Evolutionary conservation across 2,329 filamentous ascomycete genomes (phyloP).

Genomic region (Cercospora citrullina): DNA sequence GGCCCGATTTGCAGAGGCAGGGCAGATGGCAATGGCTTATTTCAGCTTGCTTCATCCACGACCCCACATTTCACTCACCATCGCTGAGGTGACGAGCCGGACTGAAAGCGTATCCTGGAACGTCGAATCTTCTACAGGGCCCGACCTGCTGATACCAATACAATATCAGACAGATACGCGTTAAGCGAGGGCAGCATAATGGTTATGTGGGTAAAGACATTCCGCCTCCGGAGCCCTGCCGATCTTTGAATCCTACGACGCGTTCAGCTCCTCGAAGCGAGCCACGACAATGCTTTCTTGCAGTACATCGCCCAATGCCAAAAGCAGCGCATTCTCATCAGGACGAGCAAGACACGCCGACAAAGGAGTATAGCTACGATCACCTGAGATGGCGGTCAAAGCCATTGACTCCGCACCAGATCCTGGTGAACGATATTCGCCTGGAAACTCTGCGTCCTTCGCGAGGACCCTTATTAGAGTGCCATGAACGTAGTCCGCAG

Average conservation of each 20-base stretch:
- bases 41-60: neutral
- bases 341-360: conserved; percentile 14
- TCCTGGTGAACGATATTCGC: conserved; percentile 44
- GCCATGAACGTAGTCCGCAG: conserved; percentile 41
- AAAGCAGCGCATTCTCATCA: conserved; percentile 11
- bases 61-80: neutral
- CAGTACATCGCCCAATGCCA: conserved; percentile 22
- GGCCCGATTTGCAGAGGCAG: neutral
- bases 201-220: neutral
- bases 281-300: neutral
- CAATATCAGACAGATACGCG: neutral
- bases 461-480: conserved; percentile 42
- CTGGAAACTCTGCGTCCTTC: conserved; percentile 39
- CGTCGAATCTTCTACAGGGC: neutral
- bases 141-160: neutral
- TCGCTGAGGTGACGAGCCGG: neutral
- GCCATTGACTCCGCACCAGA: conserved; percentile 43
- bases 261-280: neutral
- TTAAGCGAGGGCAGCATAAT: neutral
- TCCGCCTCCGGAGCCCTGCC: neutral
- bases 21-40: neutral
- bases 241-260: conserved; percentile 1
- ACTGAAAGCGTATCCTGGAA: neutral
- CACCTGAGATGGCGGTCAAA: conserved; percentile 43
- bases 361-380: conserved; percentile 35